Evolutionary conservation across 305 asterid species (phyloP).

Genomic region (Fraxinus latifolia): DNA sequence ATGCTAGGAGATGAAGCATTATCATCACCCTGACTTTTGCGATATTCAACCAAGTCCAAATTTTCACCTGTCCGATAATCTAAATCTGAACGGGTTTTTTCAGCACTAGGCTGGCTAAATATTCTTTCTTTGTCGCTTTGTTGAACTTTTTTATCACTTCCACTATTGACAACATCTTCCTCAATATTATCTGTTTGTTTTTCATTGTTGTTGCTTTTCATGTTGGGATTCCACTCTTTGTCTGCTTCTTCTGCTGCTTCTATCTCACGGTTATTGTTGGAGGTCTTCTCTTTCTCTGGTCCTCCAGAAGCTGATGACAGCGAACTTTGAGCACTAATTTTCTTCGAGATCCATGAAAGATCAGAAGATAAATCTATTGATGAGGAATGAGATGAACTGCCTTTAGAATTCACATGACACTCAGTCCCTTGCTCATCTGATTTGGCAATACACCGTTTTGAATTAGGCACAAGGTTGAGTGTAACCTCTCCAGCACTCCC

Average conservation of each 20-base stretch:
- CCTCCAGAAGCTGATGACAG: slow-evolving; percentile 35
- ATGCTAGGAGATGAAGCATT: slow-evolving; percentile 6
- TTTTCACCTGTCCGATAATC: slow-evolving; percentile 9
- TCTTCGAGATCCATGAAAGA: slow-evolving; percentile 52
- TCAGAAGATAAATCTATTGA: slow-evolving; percentile 55
- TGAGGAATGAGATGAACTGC: slow-evolving; percentile 40
- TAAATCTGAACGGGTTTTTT: slow-evolving; percentile 10
- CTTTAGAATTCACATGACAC: slow-evolving; percentile 33
- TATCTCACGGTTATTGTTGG: background rate
- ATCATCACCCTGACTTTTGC: slow-evolving; percentile 6
- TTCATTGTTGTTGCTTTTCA: slow-evolving; percentile 16
- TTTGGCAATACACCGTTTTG: slow-evolving; percentile 23
- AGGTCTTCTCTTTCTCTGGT: slow-evolving; percentile 28
- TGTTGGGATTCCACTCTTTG: slow-evolving; percentile 24
- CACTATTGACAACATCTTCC: slow-evolving; percentile 9
- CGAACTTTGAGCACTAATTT: slow-evolving; percentile 32
- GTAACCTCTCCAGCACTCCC: slow-evolving; percentile 34
- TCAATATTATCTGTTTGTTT: slow-evolving; percentile 17
- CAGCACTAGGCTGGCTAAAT: background rate
- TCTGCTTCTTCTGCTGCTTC: slow-evolving; percentile 33
- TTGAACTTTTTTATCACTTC: slow-evolving; percentile 2
- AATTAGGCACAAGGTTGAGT: slow-evolving; percentile 25
- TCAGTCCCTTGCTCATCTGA: slow-evolving; percentile 38
- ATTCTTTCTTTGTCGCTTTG: background rate
- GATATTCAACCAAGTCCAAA: slow-evolving; percentile 9